phyloP scores from a whole-genome alignment of 2,329 filamentous ascomycete species.

The Epichloe brachyelytri region DNA sequence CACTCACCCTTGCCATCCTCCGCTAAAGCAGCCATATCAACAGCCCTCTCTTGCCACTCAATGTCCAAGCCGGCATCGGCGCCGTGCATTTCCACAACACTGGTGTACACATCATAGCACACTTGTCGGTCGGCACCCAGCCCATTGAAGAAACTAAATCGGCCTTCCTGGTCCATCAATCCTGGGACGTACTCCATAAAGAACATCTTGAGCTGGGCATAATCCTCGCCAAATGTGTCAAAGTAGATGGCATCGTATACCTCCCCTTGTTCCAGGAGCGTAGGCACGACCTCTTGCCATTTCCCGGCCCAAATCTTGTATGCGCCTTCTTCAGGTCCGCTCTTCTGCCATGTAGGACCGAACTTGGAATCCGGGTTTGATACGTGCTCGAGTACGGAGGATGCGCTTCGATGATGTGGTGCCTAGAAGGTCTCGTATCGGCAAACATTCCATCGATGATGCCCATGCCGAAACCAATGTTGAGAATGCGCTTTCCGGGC shows the following conservation, averaged over 20 bases:
- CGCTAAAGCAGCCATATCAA: slow-evolving; percentile 54
- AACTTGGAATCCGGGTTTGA: slow-evolving; percentile 35
- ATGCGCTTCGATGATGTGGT: slow-evolving; percentile 83
- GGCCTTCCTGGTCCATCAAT: slow-evolving; percentile 56
- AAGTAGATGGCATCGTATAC: slow-evolving; percentile 88
- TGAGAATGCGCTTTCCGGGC: slow-evolving; percentile 57
- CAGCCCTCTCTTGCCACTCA: slow-evolving; percentile 67
- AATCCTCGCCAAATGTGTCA: slow-evolving; percentile 94
- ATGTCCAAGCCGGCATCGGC: slow-evolving; percentile 82
- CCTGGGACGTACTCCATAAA: slow-evolving; percentile 79
- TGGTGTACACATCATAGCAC: slow-evolving; percentile 92
- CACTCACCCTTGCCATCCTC: slow-evolving; percentile 62
- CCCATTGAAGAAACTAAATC: slow-evolving; percentile 82
- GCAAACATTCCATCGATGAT: slow-evolving; percentile 73
- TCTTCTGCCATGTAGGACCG: slow-evolving; percentile 40
- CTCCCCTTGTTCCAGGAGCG: slow-evolving; percentile 53
- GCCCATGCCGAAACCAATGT: slow-evolving; percentile 85
- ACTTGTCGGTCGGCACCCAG: slow-evolving; percentile 84
- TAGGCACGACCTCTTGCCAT: slow-evolving; percentile 71
- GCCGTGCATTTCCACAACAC: slow-evolving; percentile 82
- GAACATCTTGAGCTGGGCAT: slow-evolving; percentile 70
- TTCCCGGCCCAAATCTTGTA: slow-evolving; percentile 54
- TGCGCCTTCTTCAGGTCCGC: slow-evolving; percentile 48
- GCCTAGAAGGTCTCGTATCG: slow-evolving; percentile 49
- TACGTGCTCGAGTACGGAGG: slow-evolving; percentile 58